Base-by-base conservation (phyloP, 208 protist species). In the Trypanosoma platydactyli region DNA sequence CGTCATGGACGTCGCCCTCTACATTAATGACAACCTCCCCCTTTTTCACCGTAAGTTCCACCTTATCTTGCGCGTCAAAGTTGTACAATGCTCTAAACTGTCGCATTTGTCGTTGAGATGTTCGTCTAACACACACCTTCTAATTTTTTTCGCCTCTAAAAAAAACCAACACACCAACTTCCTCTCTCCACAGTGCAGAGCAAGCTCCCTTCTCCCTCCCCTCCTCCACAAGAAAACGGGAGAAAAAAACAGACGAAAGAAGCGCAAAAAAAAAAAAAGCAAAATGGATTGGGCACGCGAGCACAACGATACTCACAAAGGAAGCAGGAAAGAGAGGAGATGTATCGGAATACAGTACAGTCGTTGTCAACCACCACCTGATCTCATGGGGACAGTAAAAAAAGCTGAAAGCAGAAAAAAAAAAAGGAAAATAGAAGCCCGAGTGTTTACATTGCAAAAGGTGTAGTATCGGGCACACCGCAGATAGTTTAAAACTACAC, bases 31-130 rank as follows among this genome's bases (percentile, higher is more conserved):
- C 68, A 27, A 72, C 22, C 66, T 95, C 86, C 49, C 81, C 87
- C 59, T 86, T 90, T 9, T 70, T 46, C 4, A 93, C 86, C 16
- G 79, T 80, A 27, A 95, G 74, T 67, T 95, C 89, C 20, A 91
- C 84, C 11, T 61, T 72, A 50, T 93, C 89, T 66, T 90, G 77
- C 12, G 82, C 84, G 11, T 76, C 77, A 72, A 95, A 95, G 27
- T 83, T 71, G 72, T 92, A 80, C 5, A 77, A 35, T 1, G 86
- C 81, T n/a, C 59, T 53, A 62, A 83, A 91, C 46, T 76, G 71
- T 29, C 61, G 71, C 77, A 87, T 85, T 20, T 0, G 56, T 29
- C 15, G 55, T 16, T 16, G 33, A 45, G 33, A 12, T 48, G n/a
- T 44, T 9, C 20, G 9, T 22, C 18, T 7, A 9, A 5, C 46